Conservation (phyloP, 139 green algal genomes). For the Coelastrella sp. region DNA sequence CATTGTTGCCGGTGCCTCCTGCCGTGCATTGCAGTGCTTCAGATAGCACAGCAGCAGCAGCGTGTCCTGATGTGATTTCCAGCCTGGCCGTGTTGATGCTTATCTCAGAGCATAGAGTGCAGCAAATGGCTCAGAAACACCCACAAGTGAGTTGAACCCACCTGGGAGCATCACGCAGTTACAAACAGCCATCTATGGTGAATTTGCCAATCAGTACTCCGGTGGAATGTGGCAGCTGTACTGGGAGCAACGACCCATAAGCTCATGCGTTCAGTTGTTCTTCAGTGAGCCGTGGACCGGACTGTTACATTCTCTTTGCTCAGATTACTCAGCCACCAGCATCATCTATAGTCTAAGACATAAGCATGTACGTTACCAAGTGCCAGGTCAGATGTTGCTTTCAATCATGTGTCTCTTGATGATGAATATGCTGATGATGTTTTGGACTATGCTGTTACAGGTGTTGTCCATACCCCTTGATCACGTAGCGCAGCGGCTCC, state of each 20-base stretch:
- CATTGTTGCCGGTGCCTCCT: too few species aligned
- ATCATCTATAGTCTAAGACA: too few species aligned
- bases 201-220: too few species aligned
- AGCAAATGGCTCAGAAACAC: neutral
- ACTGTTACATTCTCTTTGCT: too few species aligned
- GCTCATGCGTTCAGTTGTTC: too few species aligned
- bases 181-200: too few species aligned
- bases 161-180: too few species aligned
- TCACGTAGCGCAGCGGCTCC: slow-evolving; percentile 11
- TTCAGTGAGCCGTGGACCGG: too few species aligned
- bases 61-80: neutral
- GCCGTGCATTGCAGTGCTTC: neutral
- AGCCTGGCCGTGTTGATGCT: slow-evolving; percentile 18
- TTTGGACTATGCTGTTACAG: neutral
- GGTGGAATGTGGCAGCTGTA: too few species aligned
- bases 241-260: too few species aligned
- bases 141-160: slow-evolving; percentile 16
- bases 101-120: slow-evolving; percentile 24
- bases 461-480: neutral
- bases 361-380: too few species aligned
- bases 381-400: neutral
- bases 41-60: neutral
- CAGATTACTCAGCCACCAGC: too few species aligned
- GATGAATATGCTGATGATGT: neutral
- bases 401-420: neutral